These are phyloP conservation scores for Saitozyma podzolica DNA, from an alignment of 768 basidiomycete genomes.

Conservation along the genomic window DNA sequence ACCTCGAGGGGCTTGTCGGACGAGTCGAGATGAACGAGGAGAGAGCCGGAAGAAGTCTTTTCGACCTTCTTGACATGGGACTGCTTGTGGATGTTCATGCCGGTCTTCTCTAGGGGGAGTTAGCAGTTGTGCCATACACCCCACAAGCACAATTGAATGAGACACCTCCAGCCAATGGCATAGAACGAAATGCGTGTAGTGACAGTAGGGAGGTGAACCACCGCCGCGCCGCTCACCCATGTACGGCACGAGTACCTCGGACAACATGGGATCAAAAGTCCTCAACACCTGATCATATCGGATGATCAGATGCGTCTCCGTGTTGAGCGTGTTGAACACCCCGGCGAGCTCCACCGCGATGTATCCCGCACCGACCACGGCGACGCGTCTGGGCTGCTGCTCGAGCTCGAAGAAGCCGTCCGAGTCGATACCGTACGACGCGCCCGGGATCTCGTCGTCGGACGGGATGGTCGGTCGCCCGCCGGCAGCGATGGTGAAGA, in stretches of 20 bases:
- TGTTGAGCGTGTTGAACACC: constrained; percentile 83
- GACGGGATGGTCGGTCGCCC: constrained; percentile 78
- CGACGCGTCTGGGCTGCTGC: constrained; percentile 87
- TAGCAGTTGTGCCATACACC: constrained; percentile 4
- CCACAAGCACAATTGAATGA: not conserved
- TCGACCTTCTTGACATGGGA: constrained; percentile 74
- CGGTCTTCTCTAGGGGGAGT: constrained; percentile 66
- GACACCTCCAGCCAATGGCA: not conserved
- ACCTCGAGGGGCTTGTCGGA: constrained; percentile 74
- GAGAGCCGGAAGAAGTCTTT: constrained; percentile 61
- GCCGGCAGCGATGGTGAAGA: constrained; percentile 81
- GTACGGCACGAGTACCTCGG: constrained; percentile 81
- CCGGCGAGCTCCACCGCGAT: constrained; percentile 97
- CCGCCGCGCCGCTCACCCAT: constrained; percentile 58
- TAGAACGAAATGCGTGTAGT: not conserved
- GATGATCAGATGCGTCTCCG: constrained; percentile 89
- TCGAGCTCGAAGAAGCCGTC: constrained; percentile 95
- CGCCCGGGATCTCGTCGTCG: constrained; percentile 81
- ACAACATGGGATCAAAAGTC: constrained; percentile 84
- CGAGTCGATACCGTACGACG: constrained; percentile 78
- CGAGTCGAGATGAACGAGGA: constrained; percentile 73
- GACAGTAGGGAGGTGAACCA: not conserved
- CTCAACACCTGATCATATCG: constrained; percentile 85
- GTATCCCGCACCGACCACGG: constrained; percentile 94
- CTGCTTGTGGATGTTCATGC: constrained; percentile 80